Evolutionary conservation across 805 yeast species (phyloP), one percentile per base, ranked within the genome.

Genomic region (Candida tallmaniae): DNA sequence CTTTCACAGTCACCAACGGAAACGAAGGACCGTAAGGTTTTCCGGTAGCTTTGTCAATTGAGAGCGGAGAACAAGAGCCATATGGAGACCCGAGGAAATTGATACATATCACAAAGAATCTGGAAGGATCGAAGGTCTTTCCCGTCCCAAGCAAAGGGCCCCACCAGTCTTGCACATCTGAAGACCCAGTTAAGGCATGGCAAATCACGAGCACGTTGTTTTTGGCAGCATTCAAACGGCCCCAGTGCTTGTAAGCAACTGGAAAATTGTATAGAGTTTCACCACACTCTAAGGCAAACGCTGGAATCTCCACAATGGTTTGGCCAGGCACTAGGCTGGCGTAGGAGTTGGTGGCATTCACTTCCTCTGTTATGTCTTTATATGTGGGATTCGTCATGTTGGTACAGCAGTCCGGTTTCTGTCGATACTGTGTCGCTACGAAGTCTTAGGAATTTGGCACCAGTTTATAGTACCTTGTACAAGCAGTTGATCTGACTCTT

Each of bases 91-190:
- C 97, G 41, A 93, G 69, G n/a, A 95, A 82, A 54, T 93, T 90
- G 38, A 90, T 62, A 54, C 98, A 90, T 11, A 93, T 71, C 29
- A 93, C 78, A 56, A 86, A 86, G 56, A 81, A 93, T 44, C 83
- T 73, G 0, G 88, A 68, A 0, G 97, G 95, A 60, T 93, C 98
- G 58, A 93, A 87, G 1, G 97, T 94, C 38, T 80, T 74, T 10
- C 78, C 83, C 4, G 78, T 74, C 0, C 97, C 98, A 19, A 93
- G 62, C 16, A 93, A 60, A 0, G 97, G 97, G 0, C 97, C 97
- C 98, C 98, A 93, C 98, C 98, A 93, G 51, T 93, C 98, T 25
- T 83, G 73, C 12, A 90, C 96, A 55, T 93, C 97, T 0, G 96
- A 75, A 0, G 96, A 87, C 0, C 98, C 98, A 0, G 97, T 88